These are phyloP conservation scores for Clarireedia sp. DNA, from an alignment of 2,329 filamentous ascomycete genomes.

Conservation along the genomic window DNA sequence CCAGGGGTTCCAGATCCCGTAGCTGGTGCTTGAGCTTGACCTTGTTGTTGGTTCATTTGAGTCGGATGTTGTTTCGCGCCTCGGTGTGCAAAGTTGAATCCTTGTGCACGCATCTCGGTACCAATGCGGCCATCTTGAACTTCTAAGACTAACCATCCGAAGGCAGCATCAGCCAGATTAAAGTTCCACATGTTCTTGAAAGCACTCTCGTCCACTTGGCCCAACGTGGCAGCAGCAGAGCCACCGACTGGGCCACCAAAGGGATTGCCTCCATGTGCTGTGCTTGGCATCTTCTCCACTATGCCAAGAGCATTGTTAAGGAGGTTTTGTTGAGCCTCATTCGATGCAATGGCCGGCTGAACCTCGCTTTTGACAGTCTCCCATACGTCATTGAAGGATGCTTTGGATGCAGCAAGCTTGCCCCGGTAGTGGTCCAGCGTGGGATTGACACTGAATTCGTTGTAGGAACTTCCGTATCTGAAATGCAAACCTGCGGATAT, in stretches of 20 bases:
- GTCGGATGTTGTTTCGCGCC: slow-evolving; percentile 65
- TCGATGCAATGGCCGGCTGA: slow-evolving; percentile 86
- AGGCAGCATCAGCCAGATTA: slow-evolving; percentile 93
- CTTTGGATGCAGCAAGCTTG: slow-evolving; percentile 95
- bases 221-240: slow-evolving; percentile 56
- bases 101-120: slow-evolving; percentile 96
- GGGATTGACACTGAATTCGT: slow-evolving; percentile 98
- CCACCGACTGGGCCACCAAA: slow-evolving; percentile 81
- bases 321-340: slow-evolving; percentile 87
- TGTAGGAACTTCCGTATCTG: slow-evolving; percentile 98
- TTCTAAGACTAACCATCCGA: slow-evolving; percentile 91
- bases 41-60: slow-evolving; percentile 28
- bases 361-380: slow-evolving; percentile 96
- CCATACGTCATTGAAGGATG: slow-evolving; percentile 98
- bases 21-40: slow-evolving; percentile 29
- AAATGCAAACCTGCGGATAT: slow-evolving; percentile 97
- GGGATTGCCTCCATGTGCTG: slow-evolving; percentile 90
- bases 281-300: slow-evolving; percentile 96
- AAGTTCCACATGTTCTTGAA: slow-evolving; percentile 99
- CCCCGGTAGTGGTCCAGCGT: slow-evolving; percentile 97
- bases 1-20: slow-evolving; percentile 30
- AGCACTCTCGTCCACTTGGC: slow-evolving; percentile 93
- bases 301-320: slow-evolving; percentile 85
- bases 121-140: slow-evolving; percentile 93
- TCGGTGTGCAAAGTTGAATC: slow-evolving; percentile 97